These are phyloP conservation scores for Pseudogymnoascus sp. DNA, from an alignment of 2,329 filamentous ascomycete genomes.

Conservation along the genomic window DNA sequence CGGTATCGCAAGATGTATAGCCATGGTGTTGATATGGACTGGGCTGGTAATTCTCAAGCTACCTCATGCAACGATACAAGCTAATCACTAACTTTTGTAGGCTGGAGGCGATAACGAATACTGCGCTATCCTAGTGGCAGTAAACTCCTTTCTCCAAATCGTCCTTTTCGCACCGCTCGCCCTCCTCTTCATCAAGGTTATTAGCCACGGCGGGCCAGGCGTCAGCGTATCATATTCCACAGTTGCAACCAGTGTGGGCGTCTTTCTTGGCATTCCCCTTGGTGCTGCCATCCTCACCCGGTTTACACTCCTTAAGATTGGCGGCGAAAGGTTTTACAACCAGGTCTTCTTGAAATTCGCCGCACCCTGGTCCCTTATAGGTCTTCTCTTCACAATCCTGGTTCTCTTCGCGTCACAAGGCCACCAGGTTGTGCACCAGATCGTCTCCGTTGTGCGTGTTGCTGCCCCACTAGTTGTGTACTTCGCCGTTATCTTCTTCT, in stretches of 20 bases:
- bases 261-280: conserved; percentile 79
- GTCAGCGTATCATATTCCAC: conserved; percentile 47
- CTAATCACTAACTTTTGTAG: too few species aligned
- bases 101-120: too few species aligned
- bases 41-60: conserved; percentile 67
- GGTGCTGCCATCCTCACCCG: conserved; percentile 70
- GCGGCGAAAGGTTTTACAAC: conserved; percentile 57
- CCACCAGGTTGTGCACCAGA: conserved; percentile 67
- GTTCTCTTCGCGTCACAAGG: conserved; percentile 82
- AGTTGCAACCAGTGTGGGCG: conserved; percentile 74
- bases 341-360: conserved; percentile 60
- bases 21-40: conserved; percentile 83
- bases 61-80: too few species aligned
- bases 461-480: conserved; percentile 76
- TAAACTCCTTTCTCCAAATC: conserved; percentile 70
- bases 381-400: conserved; percentile 78
- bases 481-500: conserved; percentile 66
- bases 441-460: conserved; percentile 74
- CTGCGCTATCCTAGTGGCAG: conserved; percentile 70
- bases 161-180: conserved; percentile 63
- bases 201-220: conserved; percentile 41
- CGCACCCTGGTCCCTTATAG: conserved; percentile 70
- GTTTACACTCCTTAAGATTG: conserved; percentile 47
- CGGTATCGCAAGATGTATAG: conserved; percentile 77
- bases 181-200: conserved; percentile 59